Percentiles rank a stretch among this genome's conserved stretches.
phyloP scores from a whole-genome alignment of 2,329 filamentous ascomycete species.

The Sporothrix schenckii region DNA sequence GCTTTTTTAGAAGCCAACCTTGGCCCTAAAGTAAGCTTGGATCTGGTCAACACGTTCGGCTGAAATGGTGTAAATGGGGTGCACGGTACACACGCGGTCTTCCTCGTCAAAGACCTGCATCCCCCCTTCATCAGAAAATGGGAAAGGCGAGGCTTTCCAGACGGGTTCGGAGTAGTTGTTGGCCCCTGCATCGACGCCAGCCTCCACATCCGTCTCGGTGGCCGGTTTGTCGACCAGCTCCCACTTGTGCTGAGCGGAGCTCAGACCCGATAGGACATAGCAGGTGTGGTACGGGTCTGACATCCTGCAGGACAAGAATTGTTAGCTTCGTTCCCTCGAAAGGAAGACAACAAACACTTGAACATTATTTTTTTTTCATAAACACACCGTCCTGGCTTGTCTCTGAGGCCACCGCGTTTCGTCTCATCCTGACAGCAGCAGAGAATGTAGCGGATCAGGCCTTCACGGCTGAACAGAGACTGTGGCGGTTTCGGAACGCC shows the following conservation, averaged over 20 bases:
- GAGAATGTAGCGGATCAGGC: constrained; percentile 84
- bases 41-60: constrained; percentile 67
- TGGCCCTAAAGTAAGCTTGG: constrained; percentile 65
- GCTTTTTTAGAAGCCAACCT: constrained; percentile 54
- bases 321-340: neutral
- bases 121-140: constrained; percentile 53
- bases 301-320: constrained; percentile 51
- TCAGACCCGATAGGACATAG: constrained; percentile 86
- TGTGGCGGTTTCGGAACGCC: constrained; percentile 43
- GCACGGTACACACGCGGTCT: constrained; percentile 70
- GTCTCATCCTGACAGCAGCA: constrained; percentile 78
- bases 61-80: constrained; percentile 86
- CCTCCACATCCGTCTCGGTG: constrained; percentile 40
- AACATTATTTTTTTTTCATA: neutral
- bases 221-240: constrained; percentile 43
- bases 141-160: constrained; percentile 55
- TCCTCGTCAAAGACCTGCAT: constrained; percentile 69
- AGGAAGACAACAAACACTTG: constrained; percentile 23
- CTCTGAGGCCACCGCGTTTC: constrained; percentile 76
- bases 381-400: constrained; percentile 86
- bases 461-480: constrained; percentile 77
- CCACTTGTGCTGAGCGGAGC: constrained; percentile 75
- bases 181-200: constrained; percentile 35
- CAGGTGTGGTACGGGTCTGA: constrained; percentile 92
- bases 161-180: constrained; percentile 16